Evolutionary conservation across 2,329 filamentous ascomycete species (phyloP).

Genomic region (Epichloe festucae): DNA sequence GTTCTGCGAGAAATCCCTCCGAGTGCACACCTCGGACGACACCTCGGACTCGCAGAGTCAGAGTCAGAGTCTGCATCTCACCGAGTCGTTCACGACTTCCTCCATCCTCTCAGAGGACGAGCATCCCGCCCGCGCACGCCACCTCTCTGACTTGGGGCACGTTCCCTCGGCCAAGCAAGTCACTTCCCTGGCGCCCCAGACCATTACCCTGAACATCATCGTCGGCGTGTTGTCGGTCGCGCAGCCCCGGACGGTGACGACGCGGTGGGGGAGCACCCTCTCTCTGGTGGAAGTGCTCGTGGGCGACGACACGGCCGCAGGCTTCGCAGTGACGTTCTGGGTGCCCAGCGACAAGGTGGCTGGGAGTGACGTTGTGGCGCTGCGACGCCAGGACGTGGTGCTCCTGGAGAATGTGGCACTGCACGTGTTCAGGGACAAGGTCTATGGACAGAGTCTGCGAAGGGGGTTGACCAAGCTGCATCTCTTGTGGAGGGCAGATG

Average conservation of each 20-base stretch:
- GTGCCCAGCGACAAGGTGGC: conserved; percentile 31
- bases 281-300: conserved; percentile 67
- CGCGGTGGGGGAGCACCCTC: conserved; percentile 49
- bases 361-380: conserved; percentile 21
- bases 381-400: conserved; percentile 64
- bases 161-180: conserved; percentile 58
- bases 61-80: conserved; percentile 14
- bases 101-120: conserved; percentile 10
- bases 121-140: conserved; percentile 15
- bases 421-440: conserved; percentile 58
- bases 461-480: conserved; percentile 58
- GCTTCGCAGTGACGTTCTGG: conserved; percentile 81
- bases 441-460: conserved; percentile 74
- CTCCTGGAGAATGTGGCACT: conserved; percentile 70
- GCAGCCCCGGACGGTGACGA: conserved; percentile 52
- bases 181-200: conserved; percentile 58
- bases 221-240: conserved; percentile 64
- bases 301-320: conserved; percentile 71
- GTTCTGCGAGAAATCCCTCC: conserved; percentile 70
- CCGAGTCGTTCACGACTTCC: conserved; percentile 11
- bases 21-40: conserved; percentile 50
- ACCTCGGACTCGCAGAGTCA: conserved; percentile 36
- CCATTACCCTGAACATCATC: conserved; percentile 71
- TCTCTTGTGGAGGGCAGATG: conserved; percentile 44
- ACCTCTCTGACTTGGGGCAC: conserved; percentile 45